Conservation (phyloP, 2,329 filamentous ascomycete genomes). For the Xylariaceae sp. region DNA sequence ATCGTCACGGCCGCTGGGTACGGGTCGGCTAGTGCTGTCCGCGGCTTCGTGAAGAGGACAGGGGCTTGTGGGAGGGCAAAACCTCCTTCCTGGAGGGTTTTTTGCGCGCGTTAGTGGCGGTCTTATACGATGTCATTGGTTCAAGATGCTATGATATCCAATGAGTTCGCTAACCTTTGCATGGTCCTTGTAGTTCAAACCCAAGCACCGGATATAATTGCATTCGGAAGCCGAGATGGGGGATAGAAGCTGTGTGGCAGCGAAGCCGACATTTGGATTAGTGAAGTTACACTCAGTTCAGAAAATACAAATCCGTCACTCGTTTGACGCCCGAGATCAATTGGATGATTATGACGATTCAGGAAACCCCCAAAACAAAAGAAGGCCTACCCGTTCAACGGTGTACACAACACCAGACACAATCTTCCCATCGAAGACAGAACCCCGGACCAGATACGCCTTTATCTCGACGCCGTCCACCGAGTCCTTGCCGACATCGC, state of each 20-base stretch:
- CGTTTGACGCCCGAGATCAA: too few relatives aligned
- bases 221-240: constrained; percentile 23
- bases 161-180: constrained; percentile 16
- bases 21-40: constrained; percentile 60
- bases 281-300: too few relatives aligned
- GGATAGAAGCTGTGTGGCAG: constrained; percentile 19
- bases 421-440: constrained; percentile 21
- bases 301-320: too few relatives aligned
- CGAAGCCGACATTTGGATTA: too few relatives aligned
- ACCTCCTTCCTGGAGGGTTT: constrained; percentile 24
- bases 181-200: constrained; percentile 26
- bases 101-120: background rate
- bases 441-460: constrained; percentile 23
- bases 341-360: too few relatives aligned
- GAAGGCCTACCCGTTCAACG: constrained; percentile 22
- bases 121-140: too few relatives aligned
- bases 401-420: constrained; percentile 17
- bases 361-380: background rate
- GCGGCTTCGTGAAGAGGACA: constrained; percentile 54
- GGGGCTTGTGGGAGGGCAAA: constrained; percentile 20
- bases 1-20: constrained; percentile 59
- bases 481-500: constrained; percentile 26
- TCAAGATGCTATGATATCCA: background rate
- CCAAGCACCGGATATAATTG: constrained; percentile 26
- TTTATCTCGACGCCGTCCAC: constrained; percentile 25